Conservation (phyloP, 441 rosid genomes). For the Manihot esculenta region DNA sequence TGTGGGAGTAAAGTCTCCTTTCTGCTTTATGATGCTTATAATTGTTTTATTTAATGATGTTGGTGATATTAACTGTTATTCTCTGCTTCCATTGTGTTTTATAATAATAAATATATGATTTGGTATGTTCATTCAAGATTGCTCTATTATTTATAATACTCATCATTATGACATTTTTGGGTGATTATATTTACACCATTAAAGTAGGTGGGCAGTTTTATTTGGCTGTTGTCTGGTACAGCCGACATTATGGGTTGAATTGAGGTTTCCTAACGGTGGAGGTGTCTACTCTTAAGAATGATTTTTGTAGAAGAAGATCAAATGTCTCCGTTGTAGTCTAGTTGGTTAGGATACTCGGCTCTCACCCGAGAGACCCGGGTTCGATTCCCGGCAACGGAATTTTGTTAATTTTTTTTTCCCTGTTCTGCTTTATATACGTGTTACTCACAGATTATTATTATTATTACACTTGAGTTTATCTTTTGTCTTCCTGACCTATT, state of each 20-base stretch:
- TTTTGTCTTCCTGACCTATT: too few relatives aligned
- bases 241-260: too few relatives aligned
- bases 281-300: too few relatives aligned
- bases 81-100: neutral
- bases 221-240: too few relatives aligned
- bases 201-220: too few relatives aligned
- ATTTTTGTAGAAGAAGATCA: too few relatives aligned
- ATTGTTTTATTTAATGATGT: neutral
- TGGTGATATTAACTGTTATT: neutral
- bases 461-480: too few relatives aligned
- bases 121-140: neutral
- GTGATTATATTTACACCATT: too few relatives aligned
- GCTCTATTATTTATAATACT: too few relatives aligned
- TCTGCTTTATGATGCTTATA: neutral
- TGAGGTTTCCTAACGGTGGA: too few relatives aligned
- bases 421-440: neutral
- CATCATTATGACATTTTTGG: too few relatives aligned
- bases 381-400: constrained; percentile 41
- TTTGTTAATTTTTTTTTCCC: neutral
- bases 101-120: neutral
- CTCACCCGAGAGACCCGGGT: constrained; percentile 95
- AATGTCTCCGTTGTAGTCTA: constrained; percentile 20
- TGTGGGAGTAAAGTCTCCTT: neutral
- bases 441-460: too few relatives aligned
- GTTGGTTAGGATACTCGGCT: constrained; percentile 96